These are phyloP conservation scores for Cyclotella atomus DNA, from an alignment of 108 stramenopile species.

Conservation along the genomic window DNA sequence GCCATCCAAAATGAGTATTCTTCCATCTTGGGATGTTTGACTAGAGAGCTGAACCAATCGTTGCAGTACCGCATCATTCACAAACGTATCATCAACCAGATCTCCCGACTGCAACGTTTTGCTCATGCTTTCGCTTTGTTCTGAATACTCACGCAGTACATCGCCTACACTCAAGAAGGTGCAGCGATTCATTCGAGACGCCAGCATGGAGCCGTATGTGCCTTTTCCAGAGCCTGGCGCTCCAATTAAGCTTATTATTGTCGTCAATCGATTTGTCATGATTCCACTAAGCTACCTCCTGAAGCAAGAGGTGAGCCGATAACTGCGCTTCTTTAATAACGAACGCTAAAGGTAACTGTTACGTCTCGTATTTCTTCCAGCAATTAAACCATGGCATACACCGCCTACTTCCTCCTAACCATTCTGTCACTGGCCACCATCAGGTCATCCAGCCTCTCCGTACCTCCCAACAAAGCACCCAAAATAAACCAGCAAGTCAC, in stretches of 20 bases:
- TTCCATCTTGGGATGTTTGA: background rate
- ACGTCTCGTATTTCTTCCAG: background rate
- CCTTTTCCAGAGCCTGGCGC: slow-evolving; percentile 33
- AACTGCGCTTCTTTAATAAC: background rate
- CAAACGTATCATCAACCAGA: slow-evolving; percentile 63
- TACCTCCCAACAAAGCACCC: background rate
- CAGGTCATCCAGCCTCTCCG: background rate
- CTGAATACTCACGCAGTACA: slow-evolving; percentile 52
- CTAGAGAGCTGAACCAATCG: slow-evolving; percentile 19
- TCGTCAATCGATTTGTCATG: background rate
- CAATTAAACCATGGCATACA: background rate
- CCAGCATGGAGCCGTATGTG: slow-evolving; percentile 35
- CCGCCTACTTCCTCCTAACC: background rate
- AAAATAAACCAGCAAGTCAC: slow-evolving; percentile 5
- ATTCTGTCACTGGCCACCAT: background rate
- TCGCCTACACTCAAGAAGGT: slow-evolving; percentile 69
- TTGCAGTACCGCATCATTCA: slow-evolving; percentile 53
- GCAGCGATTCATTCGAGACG: slow-evolving; percentile 24
- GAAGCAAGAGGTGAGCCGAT: no score
- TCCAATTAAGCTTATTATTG: background rate
- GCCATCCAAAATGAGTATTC: slow-evolving; percentile 68
- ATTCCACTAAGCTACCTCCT: no score
- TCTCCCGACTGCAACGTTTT: slow-evolving; percentile 50
- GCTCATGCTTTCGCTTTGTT: slow-evolving; percentile 32
- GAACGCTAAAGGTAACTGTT: background rate